Percentiles rank a stretch among this genome's conserved stretches.
phyloP scores from a whole-genome alignment of 345 rosid species.

The Turritis glabra region DNA sequence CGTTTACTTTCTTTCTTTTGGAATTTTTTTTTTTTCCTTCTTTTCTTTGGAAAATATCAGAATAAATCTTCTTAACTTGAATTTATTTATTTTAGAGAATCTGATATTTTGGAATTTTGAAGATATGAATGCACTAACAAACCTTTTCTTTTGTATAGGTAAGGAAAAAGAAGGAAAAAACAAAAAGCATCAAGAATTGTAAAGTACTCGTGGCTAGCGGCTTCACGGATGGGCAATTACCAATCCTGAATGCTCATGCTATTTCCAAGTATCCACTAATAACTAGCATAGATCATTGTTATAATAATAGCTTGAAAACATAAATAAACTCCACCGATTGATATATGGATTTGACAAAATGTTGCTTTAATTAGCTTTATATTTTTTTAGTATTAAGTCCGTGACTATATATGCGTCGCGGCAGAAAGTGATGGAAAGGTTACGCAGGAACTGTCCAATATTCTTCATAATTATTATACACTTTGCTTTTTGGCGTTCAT shows the following conservation, averaged over 20 bases:
- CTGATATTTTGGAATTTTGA: no score
- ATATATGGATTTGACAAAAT: not conserved
- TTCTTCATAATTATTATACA: not conserved
- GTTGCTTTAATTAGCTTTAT: not conserved
- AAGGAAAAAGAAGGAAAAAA: no score
- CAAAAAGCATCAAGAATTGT: not conserved
- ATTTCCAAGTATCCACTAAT: not conserved
- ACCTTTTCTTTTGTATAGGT: no score
- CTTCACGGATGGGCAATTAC: not conserved
- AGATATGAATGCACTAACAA: not conserved
- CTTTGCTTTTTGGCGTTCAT: not conserved
- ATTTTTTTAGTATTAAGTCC: not conserved
- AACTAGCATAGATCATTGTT: not conserved
- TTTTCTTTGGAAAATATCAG: not conserved
- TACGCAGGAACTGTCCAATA: not conserved
- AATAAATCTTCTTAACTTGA: not conserved
- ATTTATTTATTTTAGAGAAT: not conserved
- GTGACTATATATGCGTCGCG: not conserved
- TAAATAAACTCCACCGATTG: not conserved
- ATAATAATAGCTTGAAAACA: not conserved
- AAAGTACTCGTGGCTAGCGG: not conserved
- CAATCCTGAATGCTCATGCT: not conserved
- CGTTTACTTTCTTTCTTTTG: conserved; percentile 4
- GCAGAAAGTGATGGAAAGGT: conserved; percentile 1
- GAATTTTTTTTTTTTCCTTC: not conserved